Conservation (phyloP, 78 protist genomes). For the Tieghemostelium lacteum region DNA sequence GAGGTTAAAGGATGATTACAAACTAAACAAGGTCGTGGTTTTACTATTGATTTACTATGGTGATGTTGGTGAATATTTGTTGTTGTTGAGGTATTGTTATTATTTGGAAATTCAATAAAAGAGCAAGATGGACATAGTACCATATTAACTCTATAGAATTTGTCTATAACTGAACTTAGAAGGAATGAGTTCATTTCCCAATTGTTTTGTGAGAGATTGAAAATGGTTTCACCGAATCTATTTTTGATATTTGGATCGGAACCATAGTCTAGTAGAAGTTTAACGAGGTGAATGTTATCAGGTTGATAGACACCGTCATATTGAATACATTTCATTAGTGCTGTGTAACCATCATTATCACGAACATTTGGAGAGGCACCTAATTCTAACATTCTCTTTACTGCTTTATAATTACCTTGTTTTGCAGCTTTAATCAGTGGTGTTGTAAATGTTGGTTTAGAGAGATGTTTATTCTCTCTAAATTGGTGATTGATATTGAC, state of each 20-base stretch:
- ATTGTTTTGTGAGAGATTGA: neutral
- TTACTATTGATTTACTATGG: neutral
- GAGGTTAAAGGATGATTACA: conserved; percentile 19
- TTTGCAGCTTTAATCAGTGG: conserved; percentile 61
- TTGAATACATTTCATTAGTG: conserved; percentile 52
- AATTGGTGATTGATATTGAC: conserved; percentile 31
- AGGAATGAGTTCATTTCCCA: conserved; percentile 19
- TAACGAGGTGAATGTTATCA: neutral
- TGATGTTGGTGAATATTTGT: conserved; percentile 10
- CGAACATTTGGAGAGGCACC: conserved; percentile 33
- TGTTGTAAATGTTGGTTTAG: conserved; percentile 16
- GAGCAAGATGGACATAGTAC: conserved; percentile 29
- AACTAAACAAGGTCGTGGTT: neutral
- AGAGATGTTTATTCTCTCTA: conserved; percentile 18
- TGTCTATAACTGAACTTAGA: conserved; percentile 2
- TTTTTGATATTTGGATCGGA: conserved; percentile 52
- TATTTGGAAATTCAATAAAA: conserved; percentile 60
- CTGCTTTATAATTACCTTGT: conserved; percentile 28
- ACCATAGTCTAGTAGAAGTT: conserved; percentile 41
- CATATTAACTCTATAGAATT: conserved; percentile 3
- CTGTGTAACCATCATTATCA: conserved; percentile 52
- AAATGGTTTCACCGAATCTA: conserved; percentile 8
- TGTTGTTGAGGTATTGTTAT: no score
- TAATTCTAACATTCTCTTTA: conserved; percentile 30
- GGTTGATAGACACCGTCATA: conserved; percentile 75